phyloP scores from a whole-genome alignment of 345 rosid species.

The Lepidium africanum region DNA sequence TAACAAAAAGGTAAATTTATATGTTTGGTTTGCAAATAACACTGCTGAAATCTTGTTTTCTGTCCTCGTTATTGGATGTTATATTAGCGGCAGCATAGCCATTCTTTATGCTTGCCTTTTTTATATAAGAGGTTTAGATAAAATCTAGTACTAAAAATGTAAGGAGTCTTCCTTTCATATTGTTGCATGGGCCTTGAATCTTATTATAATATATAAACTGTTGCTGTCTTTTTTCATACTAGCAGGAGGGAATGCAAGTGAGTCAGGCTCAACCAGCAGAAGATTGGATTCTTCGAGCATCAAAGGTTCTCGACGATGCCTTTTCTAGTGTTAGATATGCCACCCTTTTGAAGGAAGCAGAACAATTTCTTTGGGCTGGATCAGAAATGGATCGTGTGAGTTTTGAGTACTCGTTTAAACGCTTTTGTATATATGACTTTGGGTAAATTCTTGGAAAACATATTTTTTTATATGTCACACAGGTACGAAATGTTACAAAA shows the following conservation, averaged over 20 bases:
- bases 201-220: neutral
- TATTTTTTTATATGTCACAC: constrained; percentile 3
- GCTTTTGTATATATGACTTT: constrained; percentile 6
- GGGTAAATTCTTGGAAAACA: constrained; percentile 2
- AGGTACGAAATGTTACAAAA: constrained; percentile 68
- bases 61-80: neutral
- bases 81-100: neutral
- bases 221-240: neutral
- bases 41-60: neutral
- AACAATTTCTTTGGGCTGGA: constrained; percentile 98
- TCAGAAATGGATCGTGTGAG: constrained; percentile 83
- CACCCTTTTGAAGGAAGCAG: constrained; percentile 62
- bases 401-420: constrained; percentile 13
- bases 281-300: constrained; percentile 55
- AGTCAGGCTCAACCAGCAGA: constrained; percentile 60
- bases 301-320: constrained; percentile 35
- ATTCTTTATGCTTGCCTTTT: neutral
- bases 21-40: neutral
- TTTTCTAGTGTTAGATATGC: constrained; percentile 47
- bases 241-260: constrained; percentile 28
- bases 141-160: neutral
- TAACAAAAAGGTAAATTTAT: constrained; percentile 54
- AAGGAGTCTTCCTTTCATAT: neutral
- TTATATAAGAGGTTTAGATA: neutral
- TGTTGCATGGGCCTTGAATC: neutral